Conservation (phyloP, 2,329 filamentous ascomycete species). For the Rutstroemia sp. region DNA sequence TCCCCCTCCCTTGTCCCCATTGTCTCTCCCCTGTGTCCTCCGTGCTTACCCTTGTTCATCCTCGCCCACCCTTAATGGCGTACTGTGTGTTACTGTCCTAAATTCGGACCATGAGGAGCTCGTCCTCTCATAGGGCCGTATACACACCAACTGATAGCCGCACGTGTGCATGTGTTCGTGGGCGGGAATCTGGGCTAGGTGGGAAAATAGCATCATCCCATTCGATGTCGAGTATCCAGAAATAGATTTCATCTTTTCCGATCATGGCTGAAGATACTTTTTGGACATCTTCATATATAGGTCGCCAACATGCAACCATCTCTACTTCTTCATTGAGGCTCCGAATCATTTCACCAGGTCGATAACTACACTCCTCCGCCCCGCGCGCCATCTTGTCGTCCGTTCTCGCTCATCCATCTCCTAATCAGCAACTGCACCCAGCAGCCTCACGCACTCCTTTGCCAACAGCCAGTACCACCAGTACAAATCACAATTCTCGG, state of each 20-base stretch:
- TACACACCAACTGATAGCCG: constrained; percentile 21
- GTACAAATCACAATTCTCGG: neutral
- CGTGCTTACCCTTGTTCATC: neutral
- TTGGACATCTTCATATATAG: constrained; percentile 8
- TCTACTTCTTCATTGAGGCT: constrained; percentile 8
- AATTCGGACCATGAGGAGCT: constrained; percentile 6
- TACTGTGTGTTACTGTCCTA: neutral
- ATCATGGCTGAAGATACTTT: constrained; percentile 7
- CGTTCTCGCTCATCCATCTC: neutral
- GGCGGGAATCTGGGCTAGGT: constrained; percentile 28
- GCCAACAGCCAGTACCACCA: neutral
- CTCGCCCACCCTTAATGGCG: neutral
- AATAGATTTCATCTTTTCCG: constrained; percentile 7
- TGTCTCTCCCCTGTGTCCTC: neutral
- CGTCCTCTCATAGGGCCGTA: constrained; percentile 10
- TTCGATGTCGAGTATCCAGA: constrained; percentile 15
- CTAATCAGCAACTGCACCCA: neutral
- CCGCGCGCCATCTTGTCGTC: neutral
- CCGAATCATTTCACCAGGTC: neutral
- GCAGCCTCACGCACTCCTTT: neutral
- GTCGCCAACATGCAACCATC: constrained; percentile 6
- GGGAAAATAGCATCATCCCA: constrained; percentile 31
- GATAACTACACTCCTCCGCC: neutral
- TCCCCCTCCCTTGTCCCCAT: constrained; percentile 7
- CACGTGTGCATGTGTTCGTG: constrained; percentile 25